Evolutionary conservation across 2,329 filamentous ascomycete species (phyloP).

Genomic region (Aspergillus tubingensis): DNA sequence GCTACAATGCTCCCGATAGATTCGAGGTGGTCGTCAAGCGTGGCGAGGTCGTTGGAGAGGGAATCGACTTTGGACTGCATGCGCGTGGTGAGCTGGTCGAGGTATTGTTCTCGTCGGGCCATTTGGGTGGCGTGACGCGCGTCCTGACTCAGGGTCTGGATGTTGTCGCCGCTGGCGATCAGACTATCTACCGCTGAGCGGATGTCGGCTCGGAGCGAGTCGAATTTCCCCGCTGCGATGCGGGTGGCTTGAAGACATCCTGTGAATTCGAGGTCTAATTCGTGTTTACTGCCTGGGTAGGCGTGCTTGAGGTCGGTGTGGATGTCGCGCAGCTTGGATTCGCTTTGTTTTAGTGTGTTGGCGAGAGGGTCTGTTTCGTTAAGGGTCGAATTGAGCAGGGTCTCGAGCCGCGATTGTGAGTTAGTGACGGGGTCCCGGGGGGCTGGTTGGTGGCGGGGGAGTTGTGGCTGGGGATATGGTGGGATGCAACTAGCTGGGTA

Average conservation of each 20-base stretch:
- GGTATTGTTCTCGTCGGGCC: constrained; percentile 33
- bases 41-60: constrained; percentile 31
- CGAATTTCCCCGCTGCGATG: constrained; percentile 36
- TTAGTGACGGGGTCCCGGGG: constrained; percentile 16
- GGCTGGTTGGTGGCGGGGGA: constrained; percentile 11
- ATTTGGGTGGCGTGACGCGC: constrained; percentile 34
- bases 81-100: constrained; percentile 34
- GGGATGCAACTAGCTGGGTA: constrained; percentile 34
- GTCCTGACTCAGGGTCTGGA: constrained; percentile 15
- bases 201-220: constrained; percentile 38
- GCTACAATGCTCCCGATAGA: constrained; percentile 34
- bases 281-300: constrained; percentile 34
- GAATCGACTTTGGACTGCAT: constrained; percentile 38
- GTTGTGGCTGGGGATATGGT: constrained; percentile 14
- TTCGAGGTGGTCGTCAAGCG: constrained; percentile 38
- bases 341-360: constrained; percentile 32
- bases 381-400: constrained; percentile 33
- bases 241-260: constrained; percentile 36
- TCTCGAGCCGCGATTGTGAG: constrained; percentile 28
- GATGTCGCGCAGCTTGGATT: constrained; percentile 31
- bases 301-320: constrained; percentile 29
- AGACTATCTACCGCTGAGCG: constrained; percentile 39
- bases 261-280: constrained; percentile 42
- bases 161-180: constrained; percentile 23
- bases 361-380: constrained; percentile 29